phyloP scores from a whole-genome alignment of 2,329 filamentous ascomycete species.

The Biscogniauxia mediterranea region DNA sequence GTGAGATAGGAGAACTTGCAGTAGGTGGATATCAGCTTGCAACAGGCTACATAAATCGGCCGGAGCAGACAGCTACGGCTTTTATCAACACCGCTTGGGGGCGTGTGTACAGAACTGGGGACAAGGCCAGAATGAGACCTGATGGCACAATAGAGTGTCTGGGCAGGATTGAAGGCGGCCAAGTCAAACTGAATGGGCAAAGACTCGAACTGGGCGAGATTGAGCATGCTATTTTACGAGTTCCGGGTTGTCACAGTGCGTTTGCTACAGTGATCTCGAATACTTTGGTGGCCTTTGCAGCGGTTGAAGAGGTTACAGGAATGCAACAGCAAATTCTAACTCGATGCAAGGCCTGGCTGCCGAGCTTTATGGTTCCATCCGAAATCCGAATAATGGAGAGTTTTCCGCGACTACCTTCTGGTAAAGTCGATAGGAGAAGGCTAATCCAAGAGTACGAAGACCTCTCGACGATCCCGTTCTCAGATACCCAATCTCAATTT shows the following conservation, averaged over 20 bases:
- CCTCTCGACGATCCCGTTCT: background rate
- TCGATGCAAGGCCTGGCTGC: conserved; percentile 72
- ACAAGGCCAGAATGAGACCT: conserved; percentile 68
- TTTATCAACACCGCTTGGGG: conserved; percentile 71
- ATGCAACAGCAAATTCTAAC: conserved; percentile 47
- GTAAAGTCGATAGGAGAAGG: conserved; percentile 73
- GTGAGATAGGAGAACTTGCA: conserved; percentile 74
- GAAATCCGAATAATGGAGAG: conserved; percentile 63
- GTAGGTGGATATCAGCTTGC: conserved; percentile 80
- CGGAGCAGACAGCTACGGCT: conserved; percentile 67
- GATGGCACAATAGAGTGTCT: conserved; percentile 78
- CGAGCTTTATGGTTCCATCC: conserved; percentile 77
- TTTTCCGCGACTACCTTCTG: conserved; percentile 76
- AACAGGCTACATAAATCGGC: conserved; percentile 76
- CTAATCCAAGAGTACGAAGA: conserved; percentile 54
- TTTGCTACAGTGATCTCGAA: conserved; percentile 66
- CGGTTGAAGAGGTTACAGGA: conserved; percentile 43
- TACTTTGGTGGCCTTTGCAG: conserved; percentile 73
- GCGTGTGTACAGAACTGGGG: conserved; percentile 77
- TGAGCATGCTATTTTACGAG: conserved; percentile 65
- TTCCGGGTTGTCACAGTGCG: conserved; percentile 61
- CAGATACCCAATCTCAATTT: conserved; percentile 25
- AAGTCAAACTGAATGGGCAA: conserved; percentile 85
- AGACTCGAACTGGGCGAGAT: conserved; percentile 78
- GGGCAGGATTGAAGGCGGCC: conserved; percentile 74